phyloP scores from a whole-genome alignment of 2,329 filamentous ascomycete genomes.

The Exophiala bonariae region DNA sequence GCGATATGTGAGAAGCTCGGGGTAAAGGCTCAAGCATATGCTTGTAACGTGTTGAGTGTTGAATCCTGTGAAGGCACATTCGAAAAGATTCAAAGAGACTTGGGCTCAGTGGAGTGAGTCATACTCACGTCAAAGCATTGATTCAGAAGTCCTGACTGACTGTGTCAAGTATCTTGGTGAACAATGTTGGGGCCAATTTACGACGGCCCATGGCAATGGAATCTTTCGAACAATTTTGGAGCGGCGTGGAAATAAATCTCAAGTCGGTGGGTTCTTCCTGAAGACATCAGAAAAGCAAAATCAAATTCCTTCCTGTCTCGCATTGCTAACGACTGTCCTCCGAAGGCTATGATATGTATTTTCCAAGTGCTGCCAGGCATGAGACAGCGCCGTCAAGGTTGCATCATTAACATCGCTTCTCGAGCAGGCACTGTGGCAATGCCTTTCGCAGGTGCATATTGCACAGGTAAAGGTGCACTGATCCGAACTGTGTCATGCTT shows the following conservation, averaged over 20 bases:
- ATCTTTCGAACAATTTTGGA: conserved; percentile 4
- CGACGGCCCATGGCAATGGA: conserved; percentile 20
- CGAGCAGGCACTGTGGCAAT: conserved; percentile 9
- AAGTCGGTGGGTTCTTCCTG: conserved; percentile 4
- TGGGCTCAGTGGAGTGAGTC: conserved; percentile 7
- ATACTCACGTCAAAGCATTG: too few relatives aligned
- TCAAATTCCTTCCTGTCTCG: too few relatives aligned
- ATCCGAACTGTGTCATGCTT: conserved; percentile 1
- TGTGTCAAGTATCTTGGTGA: conserved; percentile 24
- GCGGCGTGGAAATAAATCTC: conserved; percentile 3
- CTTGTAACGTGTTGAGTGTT: neutral
- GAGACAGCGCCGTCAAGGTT: conserved; percentile 6
- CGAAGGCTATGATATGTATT: conserved; percentile 4
- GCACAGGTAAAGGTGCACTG: conserved; percentile 1
- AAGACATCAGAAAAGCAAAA: too few relatives aligned
- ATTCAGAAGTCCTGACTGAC: too few relatives aligned
- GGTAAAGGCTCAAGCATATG: neutral
- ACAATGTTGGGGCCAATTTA: conserved; percentile 28
- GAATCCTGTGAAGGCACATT: neutral
- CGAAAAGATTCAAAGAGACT: neutral
- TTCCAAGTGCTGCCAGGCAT: conserved; percentile 8
- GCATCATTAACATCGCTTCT: conserved; percentile 18
- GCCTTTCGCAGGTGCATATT: conserved; percentile 6
- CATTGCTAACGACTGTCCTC: too few relatives aligned
- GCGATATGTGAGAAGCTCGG: neutral